Percentiles rank a stretch among this genome's conserved stretches.
Conservation (phyloP, 164 flowering plant species). For the Magnolia sinica region DNA sequence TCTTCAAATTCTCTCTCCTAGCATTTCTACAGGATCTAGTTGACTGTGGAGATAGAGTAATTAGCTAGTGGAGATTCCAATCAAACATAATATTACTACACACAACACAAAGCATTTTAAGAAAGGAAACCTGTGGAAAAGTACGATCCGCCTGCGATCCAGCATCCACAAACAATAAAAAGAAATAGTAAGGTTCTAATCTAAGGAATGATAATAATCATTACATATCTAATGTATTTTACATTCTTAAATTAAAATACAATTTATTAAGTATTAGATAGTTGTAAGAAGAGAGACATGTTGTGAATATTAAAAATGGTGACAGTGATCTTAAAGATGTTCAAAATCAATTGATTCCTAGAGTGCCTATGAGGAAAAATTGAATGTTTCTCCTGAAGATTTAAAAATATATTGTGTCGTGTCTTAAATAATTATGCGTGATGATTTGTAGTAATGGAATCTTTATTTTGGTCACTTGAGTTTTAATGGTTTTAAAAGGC, state of each 20-base stretch:
- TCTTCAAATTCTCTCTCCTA: too few relatives aligned
- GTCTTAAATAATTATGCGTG: neutral
- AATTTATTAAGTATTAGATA: slow-evolving; percentile 9
- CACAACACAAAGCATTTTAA: too few relatives aligned
- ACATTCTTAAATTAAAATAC: neutral
- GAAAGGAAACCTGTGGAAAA: too few relatives aligned
- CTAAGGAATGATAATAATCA: neutral
- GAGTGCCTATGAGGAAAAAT: slow-evolving; percentile 12
- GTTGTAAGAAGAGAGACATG: slow-evolving; percentile 11
- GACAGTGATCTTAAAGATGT: neutral
- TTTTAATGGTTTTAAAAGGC: slow-evolving; percentile 8
- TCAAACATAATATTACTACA: too few relatives aligned
- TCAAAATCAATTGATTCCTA: neutral
- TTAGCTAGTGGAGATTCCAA: too few relatives aligned
- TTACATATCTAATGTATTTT: slow-evolving; percentile 7
- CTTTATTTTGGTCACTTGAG: slow-evolving; percentile 6
- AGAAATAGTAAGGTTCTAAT: slow-evolving; percentile 5
- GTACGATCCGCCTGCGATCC: too few relatives aligned
- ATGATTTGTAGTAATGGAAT: slow-evolving; percentile 12
- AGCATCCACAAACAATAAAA: neutral
- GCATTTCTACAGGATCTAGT: too few relatives aligned
- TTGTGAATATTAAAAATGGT: neutral
- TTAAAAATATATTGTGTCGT: slow-evolving; percentile 1
- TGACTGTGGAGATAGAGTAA: too few relatives aligned
- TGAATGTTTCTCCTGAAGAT: slow-evolving; percentile 6